These are phyloP conservation scores for Vaccinium myrtillus DNA, from an alignment of 148 eudicot species.

Conservation along the genomic window DNA sequence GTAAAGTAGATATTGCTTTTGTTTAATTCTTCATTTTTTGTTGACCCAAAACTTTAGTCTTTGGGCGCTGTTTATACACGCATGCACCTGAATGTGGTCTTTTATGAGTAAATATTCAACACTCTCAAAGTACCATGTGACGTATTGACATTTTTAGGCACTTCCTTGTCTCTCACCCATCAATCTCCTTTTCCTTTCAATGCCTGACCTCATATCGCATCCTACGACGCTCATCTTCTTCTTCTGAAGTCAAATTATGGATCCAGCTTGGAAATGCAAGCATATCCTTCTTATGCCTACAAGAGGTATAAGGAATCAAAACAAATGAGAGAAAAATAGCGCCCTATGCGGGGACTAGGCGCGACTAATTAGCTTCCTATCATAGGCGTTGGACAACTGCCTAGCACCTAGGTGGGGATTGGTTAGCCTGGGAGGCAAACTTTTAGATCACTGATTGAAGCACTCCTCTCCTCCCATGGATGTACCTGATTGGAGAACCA, in stretches of 20 bases:
- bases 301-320: background rate
- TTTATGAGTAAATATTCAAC: background rate
- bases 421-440: too few species aligned
- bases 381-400: too few species aligned
- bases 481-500: too few species aligned
- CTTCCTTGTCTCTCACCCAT: conserved; percentile 67
- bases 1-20: too few species aligned
- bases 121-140: background rate
- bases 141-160: background rate
- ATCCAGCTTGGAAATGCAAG: conserved; percentile 98
- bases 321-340: background rate
- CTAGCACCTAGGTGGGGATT: too few species aligned
- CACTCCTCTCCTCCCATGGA: too few species aligned
- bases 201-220: conserved; percentile 89
- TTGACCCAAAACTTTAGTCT: background rate
- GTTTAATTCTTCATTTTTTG: too few species aligned
- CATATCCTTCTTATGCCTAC: conserved; percentile 99
- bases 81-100: background rate
- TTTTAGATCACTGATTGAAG: too few species aligned
- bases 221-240: conserved; percentile 71
- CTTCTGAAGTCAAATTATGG: conserved; percentile 86
- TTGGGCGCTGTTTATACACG: background rate
- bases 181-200: conserved; percentile 97
- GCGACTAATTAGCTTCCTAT: too few species aligned
- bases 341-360: too few species aligned